Evolutionary conservation across 176 grass and related monocot genomes (phyloP).

Genomic region (Musa troglodytarum): DNA sequence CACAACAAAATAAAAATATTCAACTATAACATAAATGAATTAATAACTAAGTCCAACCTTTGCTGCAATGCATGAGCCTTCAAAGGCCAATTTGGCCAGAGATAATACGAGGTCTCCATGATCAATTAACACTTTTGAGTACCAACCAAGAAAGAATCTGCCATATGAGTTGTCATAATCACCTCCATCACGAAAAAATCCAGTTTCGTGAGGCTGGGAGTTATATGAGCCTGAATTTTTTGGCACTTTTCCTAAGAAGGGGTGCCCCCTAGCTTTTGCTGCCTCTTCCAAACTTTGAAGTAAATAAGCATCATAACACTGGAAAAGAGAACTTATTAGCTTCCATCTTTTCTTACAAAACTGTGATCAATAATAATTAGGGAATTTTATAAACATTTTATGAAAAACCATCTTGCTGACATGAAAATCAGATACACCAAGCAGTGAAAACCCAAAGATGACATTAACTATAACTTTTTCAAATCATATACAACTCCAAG

Average conservation of each 20-base stretch:
- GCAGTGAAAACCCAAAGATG: not conserved
- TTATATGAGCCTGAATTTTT: slow-evolving; percentile 69
- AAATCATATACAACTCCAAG: not conserved
- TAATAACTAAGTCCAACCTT: slow-evolving; percentile 43
- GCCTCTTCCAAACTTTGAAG: slow-evolving; percentile 61
- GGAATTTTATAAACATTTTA: not conserved
- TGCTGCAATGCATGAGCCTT: slow-evolving; percentile 48
- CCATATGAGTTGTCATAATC: slow-evolving; percentile 89
- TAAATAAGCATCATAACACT: slow-evolving; percentile 84
- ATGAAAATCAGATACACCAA: not conserved
- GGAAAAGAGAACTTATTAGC: slow-evolving; percentile 22
- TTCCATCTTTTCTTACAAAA: not conserved
- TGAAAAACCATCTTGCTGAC: not conserved
- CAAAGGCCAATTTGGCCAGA: slow-evolving; percentile 76
- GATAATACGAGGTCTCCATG: slow-evolving; percentile 73
- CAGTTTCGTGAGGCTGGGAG: slow-evolving; percentile 61
- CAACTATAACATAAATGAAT: not conserved
- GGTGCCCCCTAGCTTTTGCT: slow-evolving; percentile 55
- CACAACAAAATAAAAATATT: not conserved
- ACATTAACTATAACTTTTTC: not conserved
- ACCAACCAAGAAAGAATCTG: slow-evolving; percentile 83
- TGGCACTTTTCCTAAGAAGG: slow-evolving; percentile 55
- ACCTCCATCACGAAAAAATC: slow-evolving; percentile 88
- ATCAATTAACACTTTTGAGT: slow-evolving; percentile 59
- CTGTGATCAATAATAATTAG: not conserved